A percentile compares a stretch with the other conserved stretches of the same genome.
These are phyloP conservation scores for Didymella glomerata DNA, from an alignment of 2,329 filamentous ascomycete species.

Conservation along the genomic window DNA sequence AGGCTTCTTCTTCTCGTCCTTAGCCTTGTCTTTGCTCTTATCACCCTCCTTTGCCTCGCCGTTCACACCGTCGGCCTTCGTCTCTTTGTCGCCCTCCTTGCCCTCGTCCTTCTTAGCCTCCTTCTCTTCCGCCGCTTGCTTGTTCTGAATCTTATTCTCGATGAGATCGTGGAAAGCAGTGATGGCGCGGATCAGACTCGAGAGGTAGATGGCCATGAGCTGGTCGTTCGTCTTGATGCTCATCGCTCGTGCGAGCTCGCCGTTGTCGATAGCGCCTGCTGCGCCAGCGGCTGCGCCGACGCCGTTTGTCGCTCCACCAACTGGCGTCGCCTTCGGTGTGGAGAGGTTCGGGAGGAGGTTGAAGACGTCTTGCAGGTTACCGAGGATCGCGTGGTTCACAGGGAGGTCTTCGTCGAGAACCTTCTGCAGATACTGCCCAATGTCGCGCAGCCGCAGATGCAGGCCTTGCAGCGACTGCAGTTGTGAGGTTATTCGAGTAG, in stretches of 20 bases:
- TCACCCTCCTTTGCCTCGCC: slow-evolving; percentile 60
- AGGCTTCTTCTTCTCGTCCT: slow-evolving; percentile 63
- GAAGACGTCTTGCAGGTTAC: slow-evolving; percentile 99
- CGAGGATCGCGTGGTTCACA: slow-evolving; percentile 95
- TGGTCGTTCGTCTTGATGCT: slow-evolving; percentile 99
- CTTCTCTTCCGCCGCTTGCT: slow-evolving; percentile 95
- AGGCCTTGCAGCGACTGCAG: slow-evolving; percentile 96
- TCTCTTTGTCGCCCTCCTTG: slow-evolving; percentile 72
- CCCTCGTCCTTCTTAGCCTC: slow-evolving; percentile 71
- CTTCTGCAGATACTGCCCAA: slow-evolving; percentile 93
- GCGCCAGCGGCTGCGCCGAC: slow-evolving; percentile 59
- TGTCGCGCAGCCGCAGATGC: slow-evolving; percentile 92
- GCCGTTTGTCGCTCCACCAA: slow-evolving; percentile 53
- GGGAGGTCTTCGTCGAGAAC: slow-evolving; percentile 92
- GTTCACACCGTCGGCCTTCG: slow-evolving; percentile 64
- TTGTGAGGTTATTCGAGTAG: slow-evolving; percentile 96
- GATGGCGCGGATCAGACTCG: slow-evolving; percentile 94
- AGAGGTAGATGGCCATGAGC: slow-evolving; percentile 97
- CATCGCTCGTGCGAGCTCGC: slow-evolving; percentile 94
- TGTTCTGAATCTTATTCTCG: slow-evolving; percentile 99
- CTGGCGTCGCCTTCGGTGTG: slow-evolving; percentile 72
- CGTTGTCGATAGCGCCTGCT: slow-evolving; percentile 65
- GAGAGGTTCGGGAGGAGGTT: slow-evolving; percentile 96
- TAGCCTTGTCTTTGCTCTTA: slow-evolving; percentile 64
- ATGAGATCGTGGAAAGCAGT: slow-evolving; percentile 99